These are phyloP conservation scores for Blastobotrys robertii DNA, from an alignment of 805 yeast species.

Conservation along the genomic window DNA sequence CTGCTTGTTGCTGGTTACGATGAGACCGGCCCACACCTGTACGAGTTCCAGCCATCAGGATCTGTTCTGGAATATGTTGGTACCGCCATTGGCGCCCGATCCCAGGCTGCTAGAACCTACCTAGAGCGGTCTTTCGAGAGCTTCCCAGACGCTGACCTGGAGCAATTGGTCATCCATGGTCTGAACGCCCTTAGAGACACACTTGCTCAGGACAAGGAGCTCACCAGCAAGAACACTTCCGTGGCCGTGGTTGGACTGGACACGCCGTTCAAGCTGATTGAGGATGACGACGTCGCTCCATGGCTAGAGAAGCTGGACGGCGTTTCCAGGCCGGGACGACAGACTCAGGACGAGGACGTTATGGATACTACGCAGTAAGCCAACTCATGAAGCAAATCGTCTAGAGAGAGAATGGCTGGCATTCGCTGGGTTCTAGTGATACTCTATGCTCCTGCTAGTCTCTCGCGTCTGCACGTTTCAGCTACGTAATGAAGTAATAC, in stretches of 20 bases:
- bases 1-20: conserved; percentile 82
- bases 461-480: no score
- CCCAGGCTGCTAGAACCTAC: conserved; percentile 96
- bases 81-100: conserved; percentile 95
- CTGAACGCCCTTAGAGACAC: conserved; percentile 90
- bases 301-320: conserved; percentile 74
- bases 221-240: conserved; percentile 73
- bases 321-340: conserved; percentile 42
- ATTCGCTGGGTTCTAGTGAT: no score
- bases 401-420: no score
- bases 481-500: no score
- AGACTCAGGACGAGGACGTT: conserved; percentile 2
- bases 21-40: conserved; percentile 86
- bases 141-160: conserved; percentile 51
- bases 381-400: no score
- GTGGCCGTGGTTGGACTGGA: conserved; percentile 89
- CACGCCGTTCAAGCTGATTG: conserved; percentile 63
- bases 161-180: conserved; percentile 75
- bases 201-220: conserved; percentile 85
- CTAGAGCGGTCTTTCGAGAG: conserved; percentile 75
- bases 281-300: conserved; percentile 76
- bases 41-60: conserved; percentile 95
- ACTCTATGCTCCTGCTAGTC: no score
- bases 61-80: conserved; percentile 85
- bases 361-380: conserved; percentile 9